These are phyloP conservation scores for Trebouxia sp. DNA, from an alignment of 139 green algal species.

Conservation along the genomic window DNA sequence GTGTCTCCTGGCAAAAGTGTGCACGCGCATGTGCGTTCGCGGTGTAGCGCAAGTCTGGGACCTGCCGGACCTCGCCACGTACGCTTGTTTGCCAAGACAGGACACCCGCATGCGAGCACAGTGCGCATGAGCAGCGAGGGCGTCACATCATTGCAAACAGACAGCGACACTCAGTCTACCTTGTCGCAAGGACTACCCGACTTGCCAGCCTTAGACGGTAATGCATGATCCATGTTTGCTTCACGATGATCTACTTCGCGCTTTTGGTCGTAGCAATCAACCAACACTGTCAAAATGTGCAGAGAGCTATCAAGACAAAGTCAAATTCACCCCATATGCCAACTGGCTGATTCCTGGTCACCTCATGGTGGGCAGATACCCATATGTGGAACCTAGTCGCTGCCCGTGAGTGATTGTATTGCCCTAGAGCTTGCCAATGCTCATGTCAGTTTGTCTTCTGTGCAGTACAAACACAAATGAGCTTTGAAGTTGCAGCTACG, in stretches of 20 bases:
- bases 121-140: background rate
- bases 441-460: too few species aligned
- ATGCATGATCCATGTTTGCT: too few species aligned
- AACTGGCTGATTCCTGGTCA: slow-evolving; percentile 86
- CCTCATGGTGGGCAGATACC: slow-evolving; percentile 83
- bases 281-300: too few species aligned
- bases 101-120: background rate
- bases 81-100: too few species aligned
- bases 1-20: too few species aligned
- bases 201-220: background rate
- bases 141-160: background rate
- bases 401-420: slow-evolving; percentile 39
- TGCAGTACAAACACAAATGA: too few species aligned
- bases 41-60: too few species aligned
- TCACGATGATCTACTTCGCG: too few species aligned
- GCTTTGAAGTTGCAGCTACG: too few species aligned
- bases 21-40: too few species aligned
- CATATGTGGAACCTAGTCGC: slow-evolving; percentile 78
- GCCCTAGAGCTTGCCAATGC: background rate
- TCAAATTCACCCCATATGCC: slow-evolving; percentile 67
- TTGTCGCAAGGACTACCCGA: background rate
- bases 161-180: background rate
- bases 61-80: too few species aligned
- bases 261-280: too few species aligned
- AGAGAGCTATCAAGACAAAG: slow-evolving; percentile 57